Conservation (phyloP, 106 monocot genomes). For the Narthecium ossifragum region DNA sequence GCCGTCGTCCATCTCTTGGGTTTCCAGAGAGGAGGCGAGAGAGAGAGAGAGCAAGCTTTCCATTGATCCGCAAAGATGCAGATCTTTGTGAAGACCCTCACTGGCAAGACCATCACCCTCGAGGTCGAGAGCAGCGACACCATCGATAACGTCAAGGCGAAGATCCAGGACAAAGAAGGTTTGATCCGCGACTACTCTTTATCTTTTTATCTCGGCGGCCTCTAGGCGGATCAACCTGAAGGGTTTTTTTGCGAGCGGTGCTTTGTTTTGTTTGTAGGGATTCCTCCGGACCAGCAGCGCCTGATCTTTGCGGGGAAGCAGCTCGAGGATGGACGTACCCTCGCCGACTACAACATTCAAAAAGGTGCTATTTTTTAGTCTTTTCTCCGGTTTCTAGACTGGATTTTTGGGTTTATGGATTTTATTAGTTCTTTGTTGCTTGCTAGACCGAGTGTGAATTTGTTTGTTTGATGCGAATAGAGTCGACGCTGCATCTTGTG, state of each 20-base stretch:
- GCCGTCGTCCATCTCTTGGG: background rate
- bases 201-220: background rate
- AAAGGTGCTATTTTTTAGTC: slow-evolving; percentile 26
- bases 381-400: background rate
- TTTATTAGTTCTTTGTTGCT: slow-evolving; percentile 1
- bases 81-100: slow-evolving; percentile 88
- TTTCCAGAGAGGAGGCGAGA: background rate
- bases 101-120: slow-evolving; percentile 83
- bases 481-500: slow-evolving; percentile 70
- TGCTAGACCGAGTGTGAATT: background rate
- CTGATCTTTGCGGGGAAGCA: slow-evolving; percentile 72
- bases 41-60: background rate
- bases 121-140: slow-evolving; percentile 89
- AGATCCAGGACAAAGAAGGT: slow-evolving; percentile 59
- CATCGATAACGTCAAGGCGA: slow-evolving; percentile 91
- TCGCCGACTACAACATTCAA: slow-evolving; percentile 70
- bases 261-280: slow-evolving; percentile 22
- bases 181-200: background rate
- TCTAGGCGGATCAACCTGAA: background rate
- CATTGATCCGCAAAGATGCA: slow-evolving; percentile 34
- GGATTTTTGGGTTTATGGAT: background rate
- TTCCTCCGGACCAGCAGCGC: slow-evolving; percentile 70
- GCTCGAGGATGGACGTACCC: slow-evolving; percentile 64
- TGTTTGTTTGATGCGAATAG: slow-evolving; percentile 4
- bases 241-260: background rate